These are phyloP conservation scores for Hemileia vastatrix DNA, from an alignment of 1,284 basidiomycete species.

Conservation along the genomic window DNA sequence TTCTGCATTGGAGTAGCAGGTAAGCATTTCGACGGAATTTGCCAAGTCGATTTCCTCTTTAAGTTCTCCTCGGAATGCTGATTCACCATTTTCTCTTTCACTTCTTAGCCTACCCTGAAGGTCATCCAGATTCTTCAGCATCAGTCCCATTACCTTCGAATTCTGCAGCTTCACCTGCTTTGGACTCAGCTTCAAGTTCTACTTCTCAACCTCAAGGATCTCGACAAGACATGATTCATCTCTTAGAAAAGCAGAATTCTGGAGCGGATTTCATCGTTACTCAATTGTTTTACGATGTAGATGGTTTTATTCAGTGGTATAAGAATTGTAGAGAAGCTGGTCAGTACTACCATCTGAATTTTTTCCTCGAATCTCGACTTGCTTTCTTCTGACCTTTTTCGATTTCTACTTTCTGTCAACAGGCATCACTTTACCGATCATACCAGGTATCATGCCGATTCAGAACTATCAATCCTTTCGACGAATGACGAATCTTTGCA, in stretches of 20 bases:
- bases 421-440: slow-evolving; percentile 84
- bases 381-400: no score
- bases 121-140: no score
- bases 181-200: no score
- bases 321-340: slow-evolving; percentile 26
- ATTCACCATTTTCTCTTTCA: no score
- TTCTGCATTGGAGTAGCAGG: slow-evolving; percentile 90
- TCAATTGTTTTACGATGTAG: slow-evolving; percentile 92
- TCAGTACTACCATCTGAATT: no score
- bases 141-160: no score
- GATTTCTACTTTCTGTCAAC: slow-evolving; percentile 24
- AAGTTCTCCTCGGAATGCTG: no score
- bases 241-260: slow-evolving; percentile 85
- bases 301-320: slow-evolving; percentile 45
- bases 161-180: no score
- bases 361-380: no score
- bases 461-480: slow-evolving; percentile 91
- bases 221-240: slow-evolving; percentile 62
- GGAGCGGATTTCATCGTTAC: slow-evolving; percentile 95
- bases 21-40: slow-evolving; percentile 39
- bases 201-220: no score
- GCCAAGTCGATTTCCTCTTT: no score
- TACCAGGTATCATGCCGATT: slow-evolving; percentile 96
- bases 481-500: slow-evolving; percentile 79
- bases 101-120: no score